These are phyloP conservation scores for Neurospora sp. DNA, from an alignment of 2,329 filamentous ascomycete genomes.

Conservation along the genomic window DNA sequence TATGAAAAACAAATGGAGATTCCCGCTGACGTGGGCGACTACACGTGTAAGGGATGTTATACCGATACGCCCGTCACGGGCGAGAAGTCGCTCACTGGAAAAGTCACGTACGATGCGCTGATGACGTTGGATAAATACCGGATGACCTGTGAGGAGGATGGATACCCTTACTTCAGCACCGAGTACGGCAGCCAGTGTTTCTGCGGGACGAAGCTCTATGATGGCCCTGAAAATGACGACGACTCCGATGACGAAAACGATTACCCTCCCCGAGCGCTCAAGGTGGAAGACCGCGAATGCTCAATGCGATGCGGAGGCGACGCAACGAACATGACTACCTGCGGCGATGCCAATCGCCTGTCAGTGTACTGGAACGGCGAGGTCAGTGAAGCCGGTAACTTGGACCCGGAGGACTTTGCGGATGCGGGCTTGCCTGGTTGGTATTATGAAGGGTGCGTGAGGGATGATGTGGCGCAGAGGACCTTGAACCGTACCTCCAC, in stretches of 20 bases:
- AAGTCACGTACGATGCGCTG: constrained; percentile 12
- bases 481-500: constrained; percentile 1
- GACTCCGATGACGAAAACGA: constrained; percentile 7
- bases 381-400: constrained; percentile 3
- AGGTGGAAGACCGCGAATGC: constrained; percentile 7
- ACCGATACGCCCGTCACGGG: constrained; percentile 6
- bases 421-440: not conserved
- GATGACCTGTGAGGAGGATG: constrained; percentile 15
- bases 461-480: constrained; percentile 7
- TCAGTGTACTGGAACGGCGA: constrained; percentile 10
- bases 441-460: constrained; percentile 9
- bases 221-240: not conserved
- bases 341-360: constrained; percentile 17
- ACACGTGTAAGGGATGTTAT: constrained; percentile 14
- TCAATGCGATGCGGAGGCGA: constrained; percentile 16
- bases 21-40: constrained; percentile 10
- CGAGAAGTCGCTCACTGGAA: constrained; percentile 7
- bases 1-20: constrained; percentile 14
- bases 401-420: not conserved
- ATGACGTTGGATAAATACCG: constrained; percentile 32
- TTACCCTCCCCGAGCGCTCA: constrained; percentile 1
- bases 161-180: constrained; percentile 28
- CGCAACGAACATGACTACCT: constrained; percentile 6
- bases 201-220: constrained; percentile 15
- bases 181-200: constrained; percentile 28